These are phyloP conservation scores for Eutypella sp. DNA, from an alignment of 2,329 filamentous ascomycete genomes.

Conservation along the genomic window DNA sequence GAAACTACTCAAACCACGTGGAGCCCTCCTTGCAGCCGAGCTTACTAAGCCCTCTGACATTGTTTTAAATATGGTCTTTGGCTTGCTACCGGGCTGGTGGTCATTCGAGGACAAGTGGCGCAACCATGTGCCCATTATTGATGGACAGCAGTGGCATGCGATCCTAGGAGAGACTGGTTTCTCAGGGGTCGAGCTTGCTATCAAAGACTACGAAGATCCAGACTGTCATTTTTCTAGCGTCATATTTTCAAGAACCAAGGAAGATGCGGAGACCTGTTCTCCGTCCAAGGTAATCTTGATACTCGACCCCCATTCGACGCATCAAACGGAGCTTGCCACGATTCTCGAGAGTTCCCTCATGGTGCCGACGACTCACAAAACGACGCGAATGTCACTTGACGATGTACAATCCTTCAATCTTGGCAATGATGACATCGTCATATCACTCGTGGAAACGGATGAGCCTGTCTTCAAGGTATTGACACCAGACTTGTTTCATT, in stretches of 20 bases:
- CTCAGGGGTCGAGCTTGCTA: conserved; percentile 4
- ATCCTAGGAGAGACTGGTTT: conserved; percentile 8
- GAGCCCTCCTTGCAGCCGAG: conserved; percentile 12
- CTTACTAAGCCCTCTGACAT: conserved; percentile 3
- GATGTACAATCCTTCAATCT: conserved; percentile 3
- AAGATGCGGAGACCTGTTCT: not conserved
- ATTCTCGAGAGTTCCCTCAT: conserved; percentile 4
- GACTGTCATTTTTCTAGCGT: conserved; percentile 17
- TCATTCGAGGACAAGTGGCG: conserved; percentile 3
- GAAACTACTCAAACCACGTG: conserved; percentile 11
- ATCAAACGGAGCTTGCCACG: conserved; percentile 4
- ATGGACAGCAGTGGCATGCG: conserved; percentile 4
- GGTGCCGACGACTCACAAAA: conserved; percentile 2
- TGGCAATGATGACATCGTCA: conserved; percentile 12
- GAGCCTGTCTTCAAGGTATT: conserved; percentile 18
- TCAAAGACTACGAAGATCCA: conserved; percentile 13
- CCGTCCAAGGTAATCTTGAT: conserved; percentile 9
- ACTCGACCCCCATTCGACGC: conserved; percentile 9
- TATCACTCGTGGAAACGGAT: conserved; percentile 18
- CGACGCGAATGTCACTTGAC: conserved; percentile 6
- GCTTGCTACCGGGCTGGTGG: conserved; percentile 16
- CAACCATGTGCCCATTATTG: conserved; percentile 2
- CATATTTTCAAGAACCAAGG: conserved; percentile 16
- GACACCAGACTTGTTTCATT: conserved; percentile 14
- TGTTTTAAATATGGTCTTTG: conserved; percentile 10